phyloP scores from a whole-genome alignment of 768 basidiomycete species.

The Boletus reticuloceps region DNA sequence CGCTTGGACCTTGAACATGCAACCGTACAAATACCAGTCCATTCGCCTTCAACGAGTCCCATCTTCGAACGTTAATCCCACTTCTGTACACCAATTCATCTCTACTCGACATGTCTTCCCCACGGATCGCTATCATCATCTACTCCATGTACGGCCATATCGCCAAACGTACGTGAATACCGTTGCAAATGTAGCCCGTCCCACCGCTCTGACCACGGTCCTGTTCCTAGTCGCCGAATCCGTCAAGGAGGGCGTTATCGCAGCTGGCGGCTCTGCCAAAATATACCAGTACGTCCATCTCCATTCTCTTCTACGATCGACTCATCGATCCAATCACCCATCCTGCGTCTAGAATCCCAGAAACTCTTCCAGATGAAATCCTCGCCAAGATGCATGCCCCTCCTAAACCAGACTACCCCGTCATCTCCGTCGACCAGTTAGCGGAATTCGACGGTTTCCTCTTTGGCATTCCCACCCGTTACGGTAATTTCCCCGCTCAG shows the following conservation, averaged over 20 bases:
- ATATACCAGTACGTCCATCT: conserved; percentile 51
- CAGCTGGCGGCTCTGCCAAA: conserved; percentile 49
- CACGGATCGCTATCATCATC: conserved; percentile 67
- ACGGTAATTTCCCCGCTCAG: conserved; percentile 77
- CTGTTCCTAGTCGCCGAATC: conserved; percentile 54
- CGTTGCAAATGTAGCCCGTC: too few species aligned
- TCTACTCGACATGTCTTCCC: conserved; percentile 38
- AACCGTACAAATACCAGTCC: conserved; percentile 13
- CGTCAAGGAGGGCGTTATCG: conserved; percentile 43
- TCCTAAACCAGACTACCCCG: conserved; percentile 68
- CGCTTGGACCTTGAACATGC: too few species aligned
- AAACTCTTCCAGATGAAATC: conserved; percentile 73
- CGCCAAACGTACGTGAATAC: conserved; percentile 26
- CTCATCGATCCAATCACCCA: neutral
- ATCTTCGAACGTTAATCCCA: neutral
- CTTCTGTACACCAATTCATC: too few species aligned
- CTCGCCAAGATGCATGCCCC: conserved; percentile 69
- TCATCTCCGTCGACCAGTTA: conserved; percentile 56
- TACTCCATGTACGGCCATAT: conserved; percentile 80
- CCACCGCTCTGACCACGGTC: too few species aligned
- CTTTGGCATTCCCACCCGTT: conserved; percentile 78
- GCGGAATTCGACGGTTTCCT: conserved; percentile 63
- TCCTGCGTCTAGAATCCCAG: conserved; percentile 55
- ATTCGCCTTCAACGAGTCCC: neutral
- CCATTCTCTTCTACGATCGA: neutral